A percentile compares a stretch with the other conserved stretches of the same genome.
These are phyloP conservation scores for Trypanosoma grayi DNA, from an alignment of 208 protist species.

Conservation along the genomic window DNA sequence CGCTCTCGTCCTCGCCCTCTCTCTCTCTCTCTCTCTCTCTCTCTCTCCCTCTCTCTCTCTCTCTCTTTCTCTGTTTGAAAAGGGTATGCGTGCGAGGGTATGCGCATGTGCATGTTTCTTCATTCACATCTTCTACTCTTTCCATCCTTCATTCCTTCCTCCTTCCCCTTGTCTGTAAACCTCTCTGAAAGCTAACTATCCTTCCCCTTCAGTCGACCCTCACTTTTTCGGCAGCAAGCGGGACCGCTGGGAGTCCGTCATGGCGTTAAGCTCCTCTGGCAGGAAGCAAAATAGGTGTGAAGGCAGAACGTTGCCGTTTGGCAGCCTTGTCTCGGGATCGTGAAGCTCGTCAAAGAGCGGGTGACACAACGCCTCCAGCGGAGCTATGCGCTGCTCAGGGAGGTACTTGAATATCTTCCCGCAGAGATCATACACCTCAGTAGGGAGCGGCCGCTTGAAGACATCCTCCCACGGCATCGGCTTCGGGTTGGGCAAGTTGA, in stretches of 20 bases:
- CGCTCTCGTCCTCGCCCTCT: neutral
- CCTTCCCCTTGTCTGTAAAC: neutral
- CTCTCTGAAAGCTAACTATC: too few relatives aligned
- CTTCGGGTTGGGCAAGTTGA: conserved; percentile 50
- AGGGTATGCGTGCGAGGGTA: too few relatives aligned
- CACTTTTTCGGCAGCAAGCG: conserved; percentile 36
- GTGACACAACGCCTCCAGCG: conserved; percentile 93
- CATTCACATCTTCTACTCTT: too few relatives aligned
- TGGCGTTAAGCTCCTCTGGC: conserved; percentile 51
- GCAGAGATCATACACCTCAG: conserved; percentile 93
- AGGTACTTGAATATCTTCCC: conserved; percentile 93
- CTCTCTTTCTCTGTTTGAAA: too few relatives aligned
- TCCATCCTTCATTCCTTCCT: neutral
- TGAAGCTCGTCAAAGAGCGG: conserved; percentile 98
- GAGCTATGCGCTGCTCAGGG: conserved; percentile 82
- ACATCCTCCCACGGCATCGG: conserved; percentile 58
- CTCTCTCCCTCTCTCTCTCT: conserved; percentile 2
- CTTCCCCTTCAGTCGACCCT: too few relatives aligned
- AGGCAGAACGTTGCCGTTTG: conserved; percentile 64
- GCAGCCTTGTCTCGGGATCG: conserved; percentile 64
- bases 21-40: conserved; percentile 2
- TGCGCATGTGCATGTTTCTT: too few relatives aligned
- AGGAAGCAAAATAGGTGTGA: conserved; percentile 68
- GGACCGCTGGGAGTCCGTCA: conserved; percentile 57
- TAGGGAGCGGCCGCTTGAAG: conserved; percentile 48